Evolutionary conservation across 2,329 filamentous ascomycete genomes (phyloP), one percentile per base, ranked within the genome.

Genomic region (Nemania bipapillata): DNA sequence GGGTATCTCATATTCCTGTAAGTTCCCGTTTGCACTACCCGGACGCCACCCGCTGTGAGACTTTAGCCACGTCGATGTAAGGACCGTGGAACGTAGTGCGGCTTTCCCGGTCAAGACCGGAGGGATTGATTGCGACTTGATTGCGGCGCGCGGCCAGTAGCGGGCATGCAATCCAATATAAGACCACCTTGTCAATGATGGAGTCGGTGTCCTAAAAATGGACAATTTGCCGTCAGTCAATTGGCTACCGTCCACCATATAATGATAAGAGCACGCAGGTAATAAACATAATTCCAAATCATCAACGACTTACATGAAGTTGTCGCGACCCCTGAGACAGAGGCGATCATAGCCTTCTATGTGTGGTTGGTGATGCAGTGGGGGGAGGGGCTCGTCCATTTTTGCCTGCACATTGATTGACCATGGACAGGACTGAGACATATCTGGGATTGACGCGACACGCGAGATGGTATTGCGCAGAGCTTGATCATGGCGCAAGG

Each of bases 21-120:
- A 65, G 58, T 56, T 64, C 32, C 63, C 63, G 52, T 42, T 9
- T 24, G 54, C 64, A 62, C 58, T 63, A 70, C 52, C 70, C 58
- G 52, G 64, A 12, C 35, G 58, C 65, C 63, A 68, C 22, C 64
- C 45, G 56, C 57, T 66, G 69, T 65, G 61, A 42, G 66, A 68
- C 63, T 71, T 69, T 72, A 71, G 70, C 68, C 70, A 69, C 28
- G 58, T 62, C 60, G 37, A 60, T 26, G 24, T 45, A 26, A 54
- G 45, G 28, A 32, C 30, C 37, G 35, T 53, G 50, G 45, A 47
- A 8, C 52, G 24, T 57, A 37, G 53, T 56, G 54, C 63, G 37
- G 65, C 24, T 62, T 62, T 67, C 64, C 69, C 30, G 66, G 54
- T 64, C 58, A 62, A 69, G 66, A 65, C 37, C 63, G 63, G 66